These are phyloP conservation scores for Aegilops bicornis DNA, from an alignment of 176 grass and related monocot genomes.

Conservation along the genomic window DNA sequence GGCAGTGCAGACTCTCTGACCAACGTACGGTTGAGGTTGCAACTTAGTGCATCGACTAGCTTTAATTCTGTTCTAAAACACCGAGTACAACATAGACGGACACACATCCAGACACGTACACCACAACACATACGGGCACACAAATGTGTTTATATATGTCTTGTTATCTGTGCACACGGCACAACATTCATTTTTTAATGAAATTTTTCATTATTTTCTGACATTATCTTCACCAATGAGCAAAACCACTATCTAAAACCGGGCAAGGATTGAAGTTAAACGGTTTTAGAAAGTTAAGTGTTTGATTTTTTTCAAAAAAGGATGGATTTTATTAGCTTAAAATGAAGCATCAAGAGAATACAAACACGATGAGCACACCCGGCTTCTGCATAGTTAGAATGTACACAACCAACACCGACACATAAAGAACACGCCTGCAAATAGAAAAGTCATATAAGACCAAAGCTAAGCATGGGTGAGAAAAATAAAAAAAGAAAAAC, in stretches of 20 bases:
- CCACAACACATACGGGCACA: neutral
- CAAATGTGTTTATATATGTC: neutral
- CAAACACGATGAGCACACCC: no score
- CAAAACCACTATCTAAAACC: neutral
- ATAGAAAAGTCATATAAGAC: no score
- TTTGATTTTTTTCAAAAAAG: neutral
- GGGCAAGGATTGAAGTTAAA: neutral
- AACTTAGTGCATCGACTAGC: neutral
- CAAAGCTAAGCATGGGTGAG: no score
- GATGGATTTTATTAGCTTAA: no score
- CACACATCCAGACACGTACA: neutral
- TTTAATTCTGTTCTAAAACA: neutral
- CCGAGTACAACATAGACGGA: neutral
- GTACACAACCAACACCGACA: no score
- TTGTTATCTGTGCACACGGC: neutral
- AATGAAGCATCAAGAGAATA: no score
- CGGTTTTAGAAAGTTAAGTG: neutral
- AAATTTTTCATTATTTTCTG: neutral
- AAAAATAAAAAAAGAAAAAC: no score
- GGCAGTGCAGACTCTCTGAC: neutral
- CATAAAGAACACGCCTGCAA: no score
- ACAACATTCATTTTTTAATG: neutral
- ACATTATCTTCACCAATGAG: neutral
- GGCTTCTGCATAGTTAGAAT: no score
- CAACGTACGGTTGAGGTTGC: neutral